phyloP scores from a whole-genome alignment of 1,284 basidiomycete species.

The Trametes pubescens region DNA sequence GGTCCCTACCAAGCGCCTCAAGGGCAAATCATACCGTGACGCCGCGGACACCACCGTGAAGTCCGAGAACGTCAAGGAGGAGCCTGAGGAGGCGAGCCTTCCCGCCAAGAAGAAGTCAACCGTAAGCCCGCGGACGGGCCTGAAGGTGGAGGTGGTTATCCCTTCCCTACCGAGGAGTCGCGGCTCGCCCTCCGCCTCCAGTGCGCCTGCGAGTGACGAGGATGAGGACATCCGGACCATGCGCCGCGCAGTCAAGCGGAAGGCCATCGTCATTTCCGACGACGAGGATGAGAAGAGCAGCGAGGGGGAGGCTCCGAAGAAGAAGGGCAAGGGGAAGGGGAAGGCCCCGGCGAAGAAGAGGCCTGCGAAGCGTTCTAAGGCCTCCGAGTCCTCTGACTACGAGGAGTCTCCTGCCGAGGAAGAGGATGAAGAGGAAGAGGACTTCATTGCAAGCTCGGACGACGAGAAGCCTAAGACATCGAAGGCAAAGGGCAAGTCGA shows the following conservation, averaged over 20 bases:
- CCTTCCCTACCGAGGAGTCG: slow-evolving; percentile 31
- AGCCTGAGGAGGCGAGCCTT: slow-evolving; percentile 10
- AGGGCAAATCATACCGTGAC: slow-evolving; percentile 74
- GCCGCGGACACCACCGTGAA: slow-evolving; percentile 51
- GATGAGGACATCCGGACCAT: slow-evolving; percentile 43
- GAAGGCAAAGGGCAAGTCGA: slow-evolving; percentile 34
- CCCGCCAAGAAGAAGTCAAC: slow-evolving; percentile 40
- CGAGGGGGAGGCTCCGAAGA: slow-evolving; percentile 32
- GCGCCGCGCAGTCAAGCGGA: slow-evolving; percentile 44
- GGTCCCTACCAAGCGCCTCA: slow-evolving; percentile 71
- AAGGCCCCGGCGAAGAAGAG: slow-evolving; percentile 36
- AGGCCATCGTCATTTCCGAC: slow-evolving; percentile 54
- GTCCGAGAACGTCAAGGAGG: slow-evolving; percentile 35
- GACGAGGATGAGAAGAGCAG: slow-evolving; percentile 47
- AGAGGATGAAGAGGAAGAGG: slow-evolving; percentile 41
- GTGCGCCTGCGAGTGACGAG: slow-evolving; percentile 47
- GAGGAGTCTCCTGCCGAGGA: slow-evolving; percentile 43
- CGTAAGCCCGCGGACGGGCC: slow-evolving; percentile 46
- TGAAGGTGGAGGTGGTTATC: slow-evolving; percentile 64
- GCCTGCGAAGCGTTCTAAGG: slow-evolving; percentile 35
- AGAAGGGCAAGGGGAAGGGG: slow-evolving; percentile 22
- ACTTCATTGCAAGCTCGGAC: slow-evolving; percentile 41
- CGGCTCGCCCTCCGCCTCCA: slow-evolving; percentile 28
- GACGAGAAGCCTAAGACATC: slow-evolving; percentile 45
- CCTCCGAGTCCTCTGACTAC: slow-evolving; percentile 52